These are phyloP conservation scores for Willaertia magna DNA, from an alignment of 208 protist species.

Conservation along the genomic window DNA sequence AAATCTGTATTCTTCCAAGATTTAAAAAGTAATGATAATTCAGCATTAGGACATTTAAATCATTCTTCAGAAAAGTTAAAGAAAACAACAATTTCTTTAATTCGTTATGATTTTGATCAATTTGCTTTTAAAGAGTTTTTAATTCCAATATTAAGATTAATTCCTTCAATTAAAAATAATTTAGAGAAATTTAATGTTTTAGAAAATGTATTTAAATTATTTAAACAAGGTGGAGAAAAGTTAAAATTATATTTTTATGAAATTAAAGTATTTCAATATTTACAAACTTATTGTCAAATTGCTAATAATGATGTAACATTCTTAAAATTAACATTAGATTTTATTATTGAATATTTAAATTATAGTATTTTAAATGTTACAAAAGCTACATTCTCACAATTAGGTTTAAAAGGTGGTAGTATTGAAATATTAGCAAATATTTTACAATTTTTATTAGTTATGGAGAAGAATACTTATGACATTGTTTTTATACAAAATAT, in stretches of 20 bases:
- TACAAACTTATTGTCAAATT: not conserved
- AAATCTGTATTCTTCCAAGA: too few relatives aligned
- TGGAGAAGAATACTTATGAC: not conserved
- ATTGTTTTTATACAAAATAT: not conserved
- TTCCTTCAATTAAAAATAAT: not conserved
- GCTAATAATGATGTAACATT: not conserved
- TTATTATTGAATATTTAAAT: not conserved
- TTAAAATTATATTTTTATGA: not conserved
- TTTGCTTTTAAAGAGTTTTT: not conserved
- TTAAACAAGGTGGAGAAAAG: not conserved
- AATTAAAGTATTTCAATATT: not conserved
- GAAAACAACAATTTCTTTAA: not conserved
- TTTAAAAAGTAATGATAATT: too few relatives aligned
- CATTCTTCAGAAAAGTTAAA: too few relatives aligned
- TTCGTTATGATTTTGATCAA: not conserved
- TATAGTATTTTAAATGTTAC: not conserved
- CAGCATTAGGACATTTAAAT: too few relatives aligned
- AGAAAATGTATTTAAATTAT: not conserved
- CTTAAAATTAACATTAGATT: not conserved
- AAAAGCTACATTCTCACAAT: not conserved
- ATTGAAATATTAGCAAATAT: not conserved
- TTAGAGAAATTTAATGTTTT: not conserved
- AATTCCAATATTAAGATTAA: not conserved
- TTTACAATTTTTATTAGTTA: not conserved
- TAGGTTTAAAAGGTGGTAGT: not conserved